These are phyloP conservation scores for Cenchrus fungigraminus DNA, from an alignment of 176 grass and related monocot species.

Conservation along the genomic window DNA sequence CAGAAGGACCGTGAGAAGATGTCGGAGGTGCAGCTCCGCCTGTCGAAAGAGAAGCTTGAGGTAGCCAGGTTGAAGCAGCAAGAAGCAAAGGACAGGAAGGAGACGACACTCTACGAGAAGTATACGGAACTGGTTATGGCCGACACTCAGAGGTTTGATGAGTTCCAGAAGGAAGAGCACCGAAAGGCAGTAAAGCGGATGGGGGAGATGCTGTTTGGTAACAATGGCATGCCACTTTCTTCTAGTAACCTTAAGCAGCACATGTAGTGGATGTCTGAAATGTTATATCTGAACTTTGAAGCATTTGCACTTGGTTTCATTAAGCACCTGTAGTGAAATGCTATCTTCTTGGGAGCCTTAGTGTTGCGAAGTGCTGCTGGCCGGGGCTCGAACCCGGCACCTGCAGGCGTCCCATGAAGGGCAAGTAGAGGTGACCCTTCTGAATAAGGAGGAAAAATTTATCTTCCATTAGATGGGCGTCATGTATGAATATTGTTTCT, in stretches of 20 bases:
- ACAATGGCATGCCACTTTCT: neutral
- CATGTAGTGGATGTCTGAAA: neutral
- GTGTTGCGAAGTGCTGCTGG: too few species aligned
- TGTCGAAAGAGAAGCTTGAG: constrained; percentile 50
- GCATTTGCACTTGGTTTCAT: neutral
- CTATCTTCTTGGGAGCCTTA: too few species aligned
- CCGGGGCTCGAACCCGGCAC: too few species aligned
- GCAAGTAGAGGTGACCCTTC: too few species aligned
- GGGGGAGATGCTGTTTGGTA: constrained; percentile 32
- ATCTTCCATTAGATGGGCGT: neutral
- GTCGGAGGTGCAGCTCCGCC: constrained; percentile 47
- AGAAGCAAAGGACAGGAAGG: constrained; percentile 36
- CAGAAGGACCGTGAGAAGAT: constrained; percentile 48
- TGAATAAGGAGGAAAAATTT: too few species aligned
- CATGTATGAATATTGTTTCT: neutral
- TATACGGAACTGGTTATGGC: constrained; percentile 45
- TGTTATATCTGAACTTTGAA: neutral
- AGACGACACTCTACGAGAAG: constrained; percentile 40
- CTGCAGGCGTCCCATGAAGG: too few species aligned
- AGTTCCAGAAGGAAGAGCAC: constrained; percentile 45
- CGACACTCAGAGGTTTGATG: constrained; percentile 33
- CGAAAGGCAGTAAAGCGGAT: constrained; percentile 39
- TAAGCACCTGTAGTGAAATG: neutral
- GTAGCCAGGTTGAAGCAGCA: constrained; percentile 39
- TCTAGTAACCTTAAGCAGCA: neutral